Evolutionary conservation across 148 eudicot species (phyloP), one percentile per base, ranked within the genome.

Genomic region (Diospyros kaki): DNA sequence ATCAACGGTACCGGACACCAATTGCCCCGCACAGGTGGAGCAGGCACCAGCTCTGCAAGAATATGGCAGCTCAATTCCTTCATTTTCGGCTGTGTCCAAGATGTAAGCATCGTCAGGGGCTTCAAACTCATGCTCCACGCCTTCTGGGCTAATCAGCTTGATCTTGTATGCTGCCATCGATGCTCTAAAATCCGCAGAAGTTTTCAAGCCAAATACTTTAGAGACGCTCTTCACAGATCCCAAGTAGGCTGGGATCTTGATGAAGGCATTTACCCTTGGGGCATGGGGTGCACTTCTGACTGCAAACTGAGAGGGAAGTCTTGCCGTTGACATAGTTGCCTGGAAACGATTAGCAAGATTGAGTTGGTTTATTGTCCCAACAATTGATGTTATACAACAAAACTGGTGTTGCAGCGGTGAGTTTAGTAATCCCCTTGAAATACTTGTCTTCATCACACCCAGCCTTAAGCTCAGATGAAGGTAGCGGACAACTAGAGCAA

Each of bases 41-140:
- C 98, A 93, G 9, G 96, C 90, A 8, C 98, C 96, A 13, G 98
- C 98, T 74, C 98, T 80, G 89, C 96, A 93, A 2, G 96, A 93
- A 77, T 93, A 93, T 1, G 98, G 96, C 7, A 93, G 79, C 59
- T 93, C 98, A 41, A 93, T 5, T 5, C 98, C 96, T 1, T 92
- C 92, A 18, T 77, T 65, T 80, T 93, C 98, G 0, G 94, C 96
- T 2, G 98, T 63, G 71, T 93, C 98, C 2, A 93, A 90, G 80
- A 93, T 77, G 86, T 87, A 93, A 2, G 71, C 8, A 41, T 89
- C 96, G 53, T 89, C 93, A 0, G 98, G 93, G 1, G 93, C 98
- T 0, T 90, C 90, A 76, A 93, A 89, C 76, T 84, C 98, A 1
- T 78, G 61, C 73, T 87, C 93, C 14, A 71, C 79, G 0, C 98